Evolutionary conservation across 352 stramenopile genomes (phyloP).

Genomic region (Saprolegnia diclina): DNA sequence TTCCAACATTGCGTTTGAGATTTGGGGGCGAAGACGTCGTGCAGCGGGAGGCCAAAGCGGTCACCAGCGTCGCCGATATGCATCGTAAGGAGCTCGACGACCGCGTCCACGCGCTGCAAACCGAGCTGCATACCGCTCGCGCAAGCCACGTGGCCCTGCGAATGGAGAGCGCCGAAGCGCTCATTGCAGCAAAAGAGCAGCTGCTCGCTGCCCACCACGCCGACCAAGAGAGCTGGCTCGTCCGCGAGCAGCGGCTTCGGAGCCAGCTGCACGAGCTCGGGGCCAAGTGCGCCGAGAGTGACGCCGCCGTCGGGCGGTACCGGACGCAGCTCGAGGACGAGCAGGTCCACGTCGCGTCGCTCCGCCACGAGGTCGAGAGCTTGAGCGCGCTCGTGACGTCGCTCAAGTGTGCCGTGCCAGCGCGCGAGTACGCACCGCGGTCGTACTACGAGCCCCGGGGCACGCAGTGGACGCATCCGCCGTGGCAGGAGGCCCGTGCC

Average conservation of each 20-base stretch:
- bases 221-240: conserved; percentile 44
- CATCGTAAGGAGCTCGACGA: not conserved
- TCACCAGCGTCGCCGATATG: not conserved
- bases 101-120: not conserved
- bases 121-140: not conserved
- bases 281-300: conserved; percentile 42
- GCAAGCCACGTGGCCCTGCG: not conserved
- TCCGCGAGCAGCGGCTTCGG: conserved; percentile 56
- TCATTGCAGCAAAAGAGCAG: conserved; percentile 29
- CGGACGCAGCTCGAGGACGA: conserved; percentile 74
- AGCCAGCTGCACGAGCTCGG: conserved; percentile 44
- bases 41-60: conserved; percentile 15
- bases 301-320: conserved; percentile 51
- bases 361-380: conserved; percentile 59
- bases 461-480: not conserved
- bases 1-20: no score
- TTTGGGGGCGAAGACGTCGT: not conserved
- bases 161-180: conserved; percentile 8
- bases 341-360: conserved; percentile 55
- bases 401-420: conserved; percentile 10
- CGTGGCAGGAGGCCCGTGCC: not conserved
- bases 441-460: not conserved
- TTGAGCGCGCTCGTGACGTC: conserved; percentile 41
- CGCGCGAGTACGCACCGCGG: not conserved
- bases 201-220: conserved; percentile 47